Conservation (phyloP, 2,329 filamentous ascomycete genomes). For the Pseudogymnoascus sp. region DNA sequence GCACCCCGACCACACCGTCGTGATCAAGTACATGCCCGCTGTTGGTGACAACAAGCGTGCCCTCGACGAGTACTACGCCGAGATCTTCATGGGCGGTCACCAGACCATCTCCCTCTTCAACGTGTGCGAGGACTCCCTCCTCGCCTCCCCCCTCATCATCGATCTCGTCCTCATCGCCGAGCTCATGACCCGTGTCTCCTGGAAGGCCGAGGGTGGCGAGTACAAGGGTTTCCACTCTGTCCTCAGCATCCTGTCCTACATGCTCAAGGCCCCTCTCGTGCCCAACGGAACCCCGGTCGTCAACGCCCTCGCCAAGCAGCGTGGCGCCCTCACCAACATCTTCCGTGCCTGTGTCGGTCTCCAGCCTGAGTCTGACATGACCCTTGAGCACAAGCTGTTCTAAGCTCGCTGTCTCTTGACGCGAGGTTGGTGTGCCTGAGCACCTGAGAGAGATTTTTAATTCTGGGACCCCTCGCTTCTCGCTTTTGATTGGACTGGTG, state of each 20-base stretch:
- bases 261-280: slow-evolving; percentile 93
- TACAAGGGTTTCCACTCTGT: slow-evolving; percentile 96
- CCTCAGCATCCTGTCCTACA: slow-evolving; percentile 94
- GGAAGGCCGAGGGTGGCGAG: slow-evolving; percentile 62
- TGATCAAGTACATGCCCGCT: slow-evolving; percentile 99
- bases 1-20: slow-evolving; percentile 95
- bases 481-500: background rate
- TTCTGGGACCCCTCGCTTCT: background rate
- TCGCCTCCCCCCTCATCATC: slow-evolving; percentile 94
- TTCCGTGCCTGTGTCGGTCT: slow-evolving; percentile 96
- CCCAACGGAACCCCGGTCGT: slow-evolving; percentile 91
- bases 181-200: slow-evolving; percentile 97
- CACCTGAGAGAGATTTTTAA: background rate
- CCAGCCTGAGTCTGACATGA: slow-evolving; percentile 98
- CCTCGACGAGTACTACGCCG: slow-evolving; percentile 96
- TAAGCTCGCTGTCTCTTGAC: slow-evolving; percentile 31
- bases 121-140: slow-evolving; percentile 94
- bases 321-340: slow-evolving; percentile 89
- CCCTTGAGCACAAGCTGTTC: slow-evolving; percentile 96
- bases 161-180: slow-evolving; percentile 88
- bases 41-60: slow-evolving; percentile 99
- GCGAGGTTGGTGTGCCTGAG: background rate
- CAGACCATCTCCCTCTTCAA: slow-evolving; percentile 98
- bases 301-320: slow-evolving; percentile 94
- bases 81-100: slow-evolving; percentile 98